Conservation (phyloP, 257 asterid species). For the Striga asiatica region DNA sequence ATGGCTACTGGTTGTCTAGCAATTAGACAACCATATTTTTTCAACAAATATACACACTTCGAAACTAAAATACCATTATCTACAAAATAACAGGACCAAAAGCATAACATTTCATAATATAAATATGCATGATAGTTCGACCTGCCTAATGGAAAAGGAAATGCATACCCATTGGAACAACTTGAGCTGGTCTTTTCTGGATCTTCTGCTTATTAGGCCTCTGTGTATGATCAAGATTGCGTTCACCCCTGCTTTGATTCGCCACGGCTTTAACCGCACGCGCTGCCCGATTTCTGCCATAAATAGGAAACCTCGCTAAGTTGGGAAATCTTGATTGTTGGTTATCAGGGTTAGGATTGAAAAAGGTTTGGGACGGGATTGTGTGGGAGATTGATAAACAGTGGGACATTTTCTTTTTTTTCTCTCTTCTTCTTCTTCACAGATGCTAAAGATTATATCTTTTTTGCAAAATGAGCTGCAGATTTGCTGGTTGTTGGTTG, state of each 20-base stretch:
- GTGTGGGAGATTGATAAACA: constrained; percentile 22
- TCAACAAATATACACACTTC: too few relatives aligned
- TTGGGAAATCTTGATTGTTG: constrained; percentile 12
- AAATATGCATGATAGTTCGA: too few relatives aligned
- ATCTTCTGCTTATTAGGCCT: constrained; percentile 34
- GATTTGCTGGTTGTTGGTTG: not conserved
- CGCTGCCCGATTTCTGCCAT: not conserved
- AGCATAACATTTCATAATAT: too few relatives aligned
- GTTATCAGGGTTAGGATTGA: not conserved
- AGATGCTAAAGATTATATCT: not conserved
- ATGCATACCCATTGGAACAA: constrained; percentile 42
- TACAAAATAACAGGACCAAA: not conserved
- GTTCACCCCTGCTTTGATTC: constrained; percentile 21
- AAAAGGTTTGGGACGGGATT: constrained; percentile 10
- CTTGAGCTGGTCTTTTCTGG: constrained; percentile 28
- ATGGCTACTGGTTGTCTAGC: too few relatives aligned
- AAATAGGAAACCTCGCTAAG: not conserved
- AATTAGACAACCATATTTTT: too few relatives aligned
- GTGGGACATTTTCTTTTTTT: constrained; percentile 27
- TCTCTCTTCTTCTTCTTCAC: not conserved
- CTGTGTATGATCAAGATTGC: constrained; percentile 38
- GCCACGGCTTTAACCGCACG: constrained; percentile 22
- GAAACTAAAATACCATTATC: not conserved
- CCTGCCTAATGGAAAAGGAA: too few relatives aligned
- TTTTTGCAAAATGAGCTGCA: not conserved